Percentiles rank a stretch among this genome's conserved stretches.
phyloP scores from a whole-genome alignment of 129 eudicot genomes.

The Ambrosia artemisiifolia region DNA sequence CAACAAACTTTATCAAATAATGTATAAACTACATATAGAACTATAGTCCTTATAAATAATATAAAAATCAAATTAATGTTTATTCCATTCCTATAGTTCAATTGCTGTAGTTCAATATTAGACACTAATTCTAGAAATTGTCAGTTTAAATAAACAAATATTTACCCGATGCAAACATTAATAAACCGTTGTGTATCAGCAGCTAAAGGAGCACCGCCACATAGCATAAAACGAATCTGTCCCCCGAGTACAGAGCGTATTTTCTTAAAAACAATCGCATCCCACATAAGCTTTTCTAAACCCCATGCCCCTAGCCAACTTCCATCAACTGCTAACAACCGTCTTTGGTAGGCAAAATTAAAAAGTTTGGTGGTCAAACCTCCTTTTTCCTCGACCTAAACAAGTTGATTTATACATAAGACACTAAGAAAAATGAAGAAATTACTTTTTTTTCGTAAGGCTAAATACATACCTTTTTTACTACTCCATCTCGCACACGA shows the following conservation, averaged over 20 bases:
- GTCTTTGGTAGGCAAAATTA: constrained; percentile 67
- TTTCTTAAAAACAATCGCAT: constrained; percentile 63
- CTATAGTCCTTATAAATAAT: background rate
- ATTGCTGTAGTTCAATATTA: background rate
- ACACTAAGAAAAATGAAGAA: background rate
- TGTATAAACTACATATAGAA: background rate
- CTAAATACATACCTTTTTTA: constrained; percentile 60
- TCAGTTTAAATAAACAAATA: background rate
- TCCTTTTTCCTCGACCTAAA: constrained; percentile 89
- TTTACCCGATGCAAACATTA: constrained; percentile 92
- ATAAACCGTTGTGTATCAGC: constrained; percentile 84
- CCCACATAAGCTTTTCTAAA: constrained; percentile 67
- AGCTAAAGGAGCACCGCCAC: constrained; percentile 98
- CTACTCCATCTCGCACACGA: constrained; percentile 92
- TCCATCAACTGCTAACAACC: constrained; percentile 78
- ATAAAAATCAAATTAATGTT: background rate
- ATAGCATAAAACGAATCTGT: constrained; percentile 81
- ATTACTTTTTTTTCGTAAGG: background rate
- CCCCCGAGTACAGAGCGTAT: constrained; percentile 83
- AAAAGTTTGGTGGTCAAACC: constrained; percentile 71
- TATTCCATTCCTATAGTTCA: background rate
- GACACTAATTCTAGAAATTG: background rate
- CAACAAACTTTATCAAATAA: background rate
- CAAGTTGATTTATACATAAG: background rate
- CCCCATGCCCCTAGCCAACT: constrained; percentile 97